Base-by-base conservation (phyloP, 176 grass and related monocot species). In the Melocanna baccifera region DNA sequence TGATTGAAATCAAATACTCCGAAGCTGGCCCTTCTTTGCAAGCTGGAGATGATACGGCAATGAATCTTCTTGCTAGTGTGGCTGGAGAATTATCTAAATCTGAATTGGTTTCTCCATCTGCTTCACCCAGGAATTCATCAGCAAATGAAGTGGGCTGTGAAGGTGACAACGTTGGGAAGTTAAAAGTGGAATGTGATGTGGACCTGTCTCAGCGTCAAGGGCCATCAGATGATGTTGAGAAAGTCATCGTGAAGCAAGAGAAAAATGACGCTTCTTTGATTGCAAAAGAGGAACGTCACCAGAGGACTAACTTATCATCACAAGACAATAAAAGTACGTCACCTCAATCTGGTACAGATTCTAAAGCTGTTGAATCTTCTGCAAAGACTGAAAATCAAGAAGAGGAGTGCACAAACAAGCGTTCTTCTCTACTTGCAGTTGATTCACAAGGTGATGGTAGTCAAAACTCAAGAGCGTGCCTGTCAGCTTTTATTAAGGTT, bases 21-120 rank as follows among this genome's bases (percentile, higher is more conserved):
- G 92, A 98, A 75, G 79, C 84, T 66, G 79, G 78, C 81, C 79
- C 74, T 72, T 78, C 89, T 4, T 84, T 92, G 80, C 85, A 52
- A 47, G 77, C 83, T 85, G 96, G 89, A 36, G 96, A 93, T 62
- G 96, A 98, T 84, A 88, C 86, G 0, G 93, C 91, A 9, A 98
- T 95, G 89, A 93, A 98, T 95, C 90, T 98, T 82, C 96, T 98
- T 79, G 92, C 96, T 42, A 98, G 89, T 87, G 96, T 98, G 2
- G 96, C 96, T 80, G 96, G 91, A 28, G 91, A 95, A 82, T 90
- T 98, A 76, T 95, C 91, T 57, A 90, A 95, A 81, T 95, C 91
- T 70, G 87, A 93, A 73, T 83, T 91, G 53, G 84, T 85, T 75
- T 83, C 92, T 14, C 86, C 89, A 74, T 68, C 74, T 69, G 39